Percentiles rank a stretch among this genome's conserved stretches.
These are phyloP conservation scores for Sphaerulina vaccinii DNA, from an alignment of 2,329 filamentous ascomycete species.

Conservation along the genomic window DNA sequence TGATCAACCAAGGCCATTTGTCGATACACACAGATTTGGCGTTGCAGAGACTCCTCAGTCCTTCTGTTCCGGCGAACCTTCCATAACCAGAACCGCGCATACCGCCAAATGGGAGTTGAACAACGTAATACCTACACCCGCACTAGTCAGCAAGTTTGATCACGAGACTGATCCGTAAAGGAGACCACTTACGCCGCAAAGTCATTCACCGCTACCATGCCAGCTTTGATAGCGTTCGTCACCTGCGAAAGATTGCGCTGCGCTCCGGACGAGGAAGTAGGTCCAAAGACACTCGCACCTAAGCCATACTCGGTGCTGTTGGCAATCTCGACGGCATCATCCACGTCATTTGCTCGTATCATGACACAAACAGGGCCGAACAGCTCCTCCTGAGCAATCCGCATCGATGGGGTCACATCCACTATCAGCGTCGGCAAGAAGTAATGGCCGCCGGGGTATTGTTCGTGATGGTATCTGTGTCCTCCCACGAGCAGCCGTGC, in stretches of 20 bases:
- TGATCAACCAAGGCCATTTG: slow-evolving; percentile 55
- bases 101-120: slow-evolving; percentile 91
- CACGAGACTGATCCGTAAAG: not conserved
- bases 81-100: slow-evolving; percentile 87
- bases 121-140: slow-evolving; percentile 68
- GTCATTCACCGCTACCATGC: slow-evolving; percentile 95
- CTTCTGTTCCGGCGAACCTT: slow-evolving; percentile 87
- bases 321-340: slow-evolving; percentile 70
- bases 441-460: slow-evolving; percentile 79
- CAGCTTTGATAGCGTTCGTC: slow-evolving; percentile 68
- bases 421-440: slow-evolving; percentile 86
- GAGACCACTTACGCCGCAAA: slow-evolving; percentile 63
- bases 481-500: slow-evolving; percentile 82
- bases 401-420: slow-evolving; percentile 84
- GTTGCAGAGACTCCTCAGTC: slow-evolving; percentile 80
- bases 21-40: slow-evolving; percentile 83
- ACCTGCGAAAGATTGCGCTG: slow-evolving; percentile 62
- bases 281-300: slow-evolving; percentile 83
- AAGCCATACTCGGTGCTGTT: slow-evolving; percentile 85
- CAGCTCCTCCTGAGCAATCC: slow-evolving; percentile 83
- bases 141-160: not conserved
- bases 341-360: slow-evolving; percentile 68
- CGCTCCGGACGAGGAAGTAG: slow-evolving; percentile 43
- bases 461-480: slow-evolving; percentile 66
- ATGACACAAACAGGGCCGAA: slow-evolving; percentile 89